Base-by-base conservation (phyloP, 495 filamentous ascomycete genomes). In the Penicillium pancosmium region DNA sequence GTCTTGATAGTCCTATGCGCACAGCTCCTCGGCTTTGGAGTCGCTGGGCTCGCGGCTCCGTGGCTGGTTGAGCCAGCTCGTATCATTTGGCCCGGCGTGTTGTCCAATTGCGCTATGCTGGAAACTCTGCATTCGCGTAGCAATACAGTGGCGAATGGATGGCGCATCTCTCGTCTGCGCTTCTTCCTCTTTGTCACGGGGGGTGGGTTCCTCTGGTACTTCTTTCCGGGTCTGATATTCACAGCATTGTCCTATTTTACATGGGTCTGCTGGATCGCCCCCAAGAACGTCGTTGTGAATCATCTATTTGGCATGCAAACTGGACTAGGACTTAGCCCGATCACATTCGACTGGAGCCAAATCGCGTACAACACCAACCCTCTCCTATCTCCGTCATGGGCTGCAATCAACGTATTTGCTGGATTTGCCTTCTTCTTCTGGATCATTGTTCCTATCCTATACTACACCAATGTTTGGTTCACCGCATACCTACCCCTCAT, bases 221-320 rank as follows among this genome's bases (percentile, higher is more conserved):
- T 84, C 63, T 82, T 87, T 11, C 91, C 91, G 1, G 91, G 90
- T 0, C 76, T 96, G 8, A 76, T 94, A 47, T 84, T 93, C 70
- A 91, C 91, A 4, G 90, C 89, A 0, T 78, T 94, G 55, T 91
- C 88, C 67, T 93, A 93, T 64, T 96, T 96, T 76, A 93, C 84
- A 65, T 88, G 91, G 53, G 73, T 93, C 49, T 93, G 90, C 19
- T 96, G 91, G 91, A 91, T 93, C 64, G 86, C 86, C 0, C 91
- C 91, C 1, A 80, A 90, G 54, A 93, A 90, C 63, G 87, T 91
- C 31, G 83, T 93, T 11, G 76, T 93, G 38, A 88, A 88, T 54
- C 85, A 88, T 60, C 54, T 89, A 62, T 93, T 94, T 56, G 91
- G 91, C 5, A 88, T 92, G 48, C 77, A 85, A 31, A 92, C 91